Evolutionary conservation across 2,329 filamentous ascomycete species (phyloP).

Genomic region (Fusarium ambrosium): DNA sequence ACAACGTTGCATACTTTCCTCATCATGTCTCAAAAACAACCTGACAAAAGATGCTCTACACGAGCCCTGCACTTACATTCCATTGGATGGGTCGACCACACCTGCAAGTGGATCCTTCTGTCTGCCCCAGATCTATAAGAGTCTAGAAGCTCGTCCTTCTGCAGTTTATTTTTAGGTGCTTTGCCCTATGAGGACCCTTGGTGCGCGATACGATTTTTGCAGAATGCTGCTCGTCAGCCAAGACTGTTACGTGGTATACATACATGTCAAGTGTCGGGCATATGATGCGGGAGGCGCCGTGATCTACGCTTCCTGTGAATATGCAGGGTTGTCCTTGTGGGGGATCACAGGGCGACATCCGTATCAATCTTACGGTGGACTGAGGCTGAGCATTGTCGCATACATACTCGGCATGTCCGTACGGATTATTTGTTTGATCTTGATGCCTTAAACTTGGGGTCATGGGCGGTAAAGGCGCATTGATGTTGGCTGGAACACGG

Average conservation of each 20-base stretch:
- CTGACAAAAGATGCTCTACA: not conserved
- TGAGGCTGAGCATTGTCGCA: not conserved
- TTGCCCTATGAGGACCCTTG: not conserved
- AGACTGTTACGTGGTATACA: not conserved
- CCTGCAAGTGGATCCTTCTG: not conserved
- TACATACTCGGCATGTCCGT: not conserved
- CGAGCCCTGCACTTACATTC: not conserved
- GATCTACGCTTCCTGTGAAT: not conserved
- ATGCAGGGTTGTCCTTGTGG: not conserved
- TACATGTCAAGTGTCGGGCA: not conserved
- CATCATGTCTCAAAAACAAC: not conserved
- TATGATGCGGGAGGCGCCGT: not conserved
- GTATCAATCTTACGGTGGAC: not conserved
- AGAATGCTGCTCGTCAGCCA: not conserved
- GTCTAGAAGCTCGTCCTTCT: not conserved
- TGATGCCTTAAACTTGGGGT: not conserved
- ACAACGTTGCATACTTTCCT: not conserved
- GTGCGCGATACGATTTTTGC: not conserved
- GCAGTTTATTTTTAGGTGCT: not conserved
- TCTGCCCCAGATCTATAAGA: not conserved
- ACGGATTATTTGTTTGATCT: not conserved
- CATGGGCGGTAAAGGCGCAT: not conserved
- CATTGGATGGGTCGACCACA: not conserved
- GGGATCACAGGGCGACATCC: not conserved
- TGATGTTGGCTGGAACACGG: not conserved